Base-by-base conservation (phyloP, 2,329 filamentous ascomycete genomes). In the Gnomoniopsis smithogilvyi region DNA sequence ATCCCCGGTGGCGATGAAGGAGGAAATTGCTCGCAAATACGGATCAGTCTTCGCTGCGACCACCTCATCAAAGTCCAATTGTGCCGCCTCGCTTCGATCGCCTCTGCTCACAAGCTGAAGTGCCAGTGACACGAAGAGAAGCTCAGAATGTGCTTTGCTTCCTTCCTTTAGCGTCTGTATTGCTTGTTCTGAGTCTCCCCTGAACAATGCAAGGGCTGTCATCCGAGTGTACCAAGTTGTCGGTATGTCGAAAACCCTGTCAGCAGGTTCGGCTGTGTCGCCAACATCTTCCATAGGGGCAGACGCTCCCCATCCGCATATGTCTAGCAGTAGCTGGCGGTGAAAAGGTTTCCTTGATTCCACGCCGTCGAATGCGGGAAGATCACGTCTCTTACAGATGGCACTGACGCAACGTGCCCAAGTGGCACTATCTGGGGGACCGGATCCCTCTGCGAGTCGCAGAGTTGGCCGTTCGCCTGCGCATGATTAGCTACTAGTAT, bases 11-110 rank as follows among this genome's bases (percentile, higher is more conserved):
- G 88, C 86, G 62, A 95, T 90, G 64, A 91, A 86, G 3, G 87
- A 86, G 24, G 91, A 90, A 51, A 95, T 88, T 6, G 90, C 90
- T 57, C 90, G 87, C 24, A 95, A 81, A 68, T 93, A 94, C 0
- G 90, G 88, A 66, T 95, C 90, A 0, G 87, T 86, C 62, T 88
- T 83, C 60, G 82, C 84, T 26, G 85, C 82, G 15, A 84, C 77
- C 2, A 76, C 76, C 58, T 83, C 81, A 68, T 86, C 83, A 65
- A 85, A 83, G 65, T 85, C 82, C 24, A 86, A 75, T 61, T 81
- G 75, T 62, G 79, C 77, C 62, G 78, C 78, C 3, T 76, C 65
- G 45, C 73, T 71, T 49, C 73, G 74, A 58, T 77, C 76, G 14
- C 78, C 80, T 61, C 80, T 77, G 24, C 80, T 77, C 63, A 86